A percentile compares a stretch with the other conserved stretches of the same genome.
Conservation (phyloP, 2,329 filamentous ascomycete species). For the Penicillium verrucosum region DNA sequence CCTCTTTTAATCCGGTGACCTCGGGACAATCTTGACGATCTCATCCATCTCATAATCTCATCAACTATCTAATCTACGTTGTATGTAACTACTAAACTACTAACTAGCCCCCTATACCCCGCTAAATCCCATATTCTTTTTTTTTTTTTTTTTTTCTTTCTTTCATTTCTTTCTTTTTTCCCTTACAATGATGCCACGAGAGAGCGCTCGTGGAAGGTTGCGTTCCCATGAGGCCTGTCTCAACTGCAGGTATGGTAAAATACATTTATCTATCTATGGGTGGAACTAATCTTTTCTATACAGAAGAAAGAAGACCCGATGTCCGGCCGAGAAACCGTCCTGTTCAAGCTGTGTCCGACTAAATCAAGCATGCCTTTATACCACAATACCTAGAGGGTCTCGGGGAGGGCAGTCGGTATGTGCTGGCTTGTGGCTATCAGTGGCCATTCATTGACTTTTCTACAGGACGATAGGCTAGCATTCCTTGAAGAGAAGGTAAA, state of each 20-base stretch:
- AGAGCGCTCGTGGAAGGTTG: constrained; percentile 30
- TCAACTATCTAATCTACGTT: neutral
- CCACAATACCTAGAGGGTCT: constrained; percentile 36
- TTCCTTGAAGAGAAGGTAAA: constrained; percentile 54
- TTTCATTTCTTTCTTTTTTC: neutral
- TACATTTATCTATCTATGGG: neutral
- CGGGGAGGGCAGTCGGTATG: constrained; percentile 47
- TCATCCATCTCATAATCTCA: too few relatives aligned
- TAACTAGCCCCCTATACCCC: neutral
- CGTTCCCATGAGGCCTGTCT: constrained; percentile 39
- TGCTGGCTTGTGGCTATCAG: neutral
- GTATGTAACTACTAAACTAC: neutral
- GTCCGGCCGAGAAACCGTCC: constrained; percentile 51
- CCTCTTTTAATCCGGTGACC: neutral
- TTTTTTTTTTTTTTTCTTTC: neutral
- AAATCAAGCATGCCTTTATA: constrained; percentile 49
- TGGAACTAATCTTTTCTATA: constrained; percentile 11
- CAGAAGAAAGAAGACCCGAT: constrained; percentile 52
- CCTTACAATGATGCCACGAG: constrained; percentile 27
- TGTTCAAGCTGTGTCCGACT: constrained; percentile 53
- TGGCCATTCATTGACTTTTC: constrained; percentile 1
- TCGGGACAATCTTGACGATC: neutral
- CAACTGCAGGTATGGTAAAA: constrained; percentile 46
- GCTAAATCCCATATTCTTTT: neutral
- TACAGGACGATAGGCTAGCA: constrained; percentile 51